A percentile compares a stretch with the other conserved stretches of the same genome.
Conservation (phyloP, 495 filamentous ascomycete genomes). For the Cryomyces antarcticus region DNA sequence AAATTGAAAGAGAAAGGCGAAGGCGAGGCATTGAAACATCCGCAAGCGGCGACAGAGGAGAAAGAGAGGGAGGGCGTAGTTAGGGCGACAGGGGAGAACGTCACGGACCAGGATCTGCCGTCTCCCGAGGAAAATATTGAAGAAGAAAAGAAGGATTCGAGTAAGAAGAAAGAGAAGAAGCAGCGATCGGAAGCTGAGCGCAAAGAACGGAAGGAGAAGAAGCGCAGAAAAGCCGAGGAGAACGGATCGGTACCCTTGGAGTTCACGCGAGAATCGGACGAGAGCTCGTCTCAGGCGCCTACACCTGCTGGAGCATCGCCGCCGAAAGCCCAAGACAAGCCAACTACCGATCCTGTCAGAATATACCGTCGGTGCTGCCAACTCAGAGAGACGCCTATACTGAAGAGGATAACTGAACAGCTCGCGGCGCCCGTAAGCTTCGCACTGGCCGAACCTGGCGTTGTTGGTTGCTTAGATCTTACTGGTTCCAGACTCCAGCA, state of each 20-base stretch:
- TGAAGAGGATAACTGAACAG: conserved; percentile 75
- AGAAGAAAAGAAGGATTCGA: conserved; percentile 24
- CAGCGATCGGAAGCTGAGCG: conserved; percentile 75
- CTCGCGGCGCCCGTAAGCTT: conserved; percentile 47
- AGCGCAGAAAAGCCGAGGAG: conserved; percentile 54
- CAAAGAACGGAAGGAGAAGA: conserved; percentile 70
- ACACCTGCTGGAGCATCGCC: conserved; percentile 8
- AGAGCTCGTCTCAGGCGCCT: neutral
- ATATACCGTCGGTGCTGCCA: conserved; percentile 94
- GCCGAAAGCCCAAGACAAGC: conserved; percentile 39
- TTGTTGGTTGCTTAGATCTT: conserved; percentile 64
- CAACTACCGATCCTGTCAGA: conserved; percentile 76
- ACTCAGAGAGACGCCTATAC: conserved; percentile 69
- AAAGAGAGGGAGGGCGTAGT: conserved; percentile 31
- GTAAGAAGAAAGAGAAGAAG: conserved; percentile 82
- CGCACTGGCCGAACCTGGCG: conserved; percentile 38
- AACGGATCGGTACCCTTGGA: conserved; percentile 69
- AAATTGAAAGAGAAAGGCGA: conserved; percentile 51
- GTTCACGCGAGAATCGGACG: conserved; percentile 31
- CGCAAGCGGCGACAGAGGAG: conserved; percentile 33
- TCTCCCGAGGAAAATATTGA: conserved; percentile 11
- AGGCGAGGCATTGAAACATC: conserved; percentile 43
- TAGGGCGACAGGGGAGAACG: conserved; percentile 24
- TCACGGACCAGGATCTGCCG: conserved; percentile 8
- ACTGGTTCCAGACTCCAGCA: conserved; percentile 66